Evolutionary conservation across 2,329 filamentous ascomycete species (phyloP), one percentile per base, ranked within the genome.

Genomic region (Coniella lustricola): DNA sequence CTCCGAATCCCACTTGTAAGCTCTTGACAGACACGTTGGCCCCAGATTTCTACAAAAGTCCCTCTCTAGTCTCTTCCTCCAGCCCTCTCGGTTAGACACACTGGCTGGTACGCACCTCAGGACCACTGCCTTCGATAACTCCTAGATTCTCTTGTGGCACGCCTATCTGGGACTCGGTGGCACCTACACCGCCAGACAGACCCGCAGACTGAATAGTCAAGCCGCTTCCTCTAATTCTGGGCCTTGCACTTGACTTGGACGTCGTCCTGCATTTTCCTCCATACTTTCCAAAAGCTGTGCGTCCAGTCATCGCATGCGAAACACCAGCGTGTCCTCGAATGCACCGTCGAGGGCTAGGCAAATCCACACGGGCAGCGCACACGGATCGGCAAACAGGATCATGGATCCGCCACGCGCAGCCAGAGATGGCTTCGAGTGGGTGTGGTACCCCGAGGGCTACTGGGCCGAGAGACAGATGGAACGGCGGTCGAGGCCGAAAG

Each of bases 391-490:
- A 13, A 22, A n/a, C 31, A 34, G 17, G 12, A 59, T 17, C 20
- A 36, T 74, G 22, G 76, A 81, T 48, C 77, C 77, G 3, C 78
- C 77, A 20, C 72, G 78, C 2, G 70, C 74, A n/a, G 64, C 78
- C 46, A 73, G 64, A 42, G 68, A 73, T 38, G 77, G 77, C 35
- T 69, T 64, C 57, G 78, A 82, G 64, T 82, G 76, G 78, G 78
- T 81, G 20, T 81, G 77, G 78, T 81, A 77, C 58, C 77, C 78
- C 1, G 74, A 72, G 44, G 78, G 78, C 5, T 82, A 79, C 59
- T 81, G 77, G 77, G 78, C 78, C n/a, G 78, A 81, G 61, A 68
- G 78, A 4, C 48, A 22, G n/a, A n/a, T 32, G 18, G 22, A 22
- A 16, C 29, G 25, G 4, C 47, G 21, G 21, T 17, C 10, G 5